A percentile compares a stretch with the other conserved stretches of the same genome.
phyloP scores from a whole-genome alignment of 331 rosid genomes.

The Pyracantha coccinea region DNA sequence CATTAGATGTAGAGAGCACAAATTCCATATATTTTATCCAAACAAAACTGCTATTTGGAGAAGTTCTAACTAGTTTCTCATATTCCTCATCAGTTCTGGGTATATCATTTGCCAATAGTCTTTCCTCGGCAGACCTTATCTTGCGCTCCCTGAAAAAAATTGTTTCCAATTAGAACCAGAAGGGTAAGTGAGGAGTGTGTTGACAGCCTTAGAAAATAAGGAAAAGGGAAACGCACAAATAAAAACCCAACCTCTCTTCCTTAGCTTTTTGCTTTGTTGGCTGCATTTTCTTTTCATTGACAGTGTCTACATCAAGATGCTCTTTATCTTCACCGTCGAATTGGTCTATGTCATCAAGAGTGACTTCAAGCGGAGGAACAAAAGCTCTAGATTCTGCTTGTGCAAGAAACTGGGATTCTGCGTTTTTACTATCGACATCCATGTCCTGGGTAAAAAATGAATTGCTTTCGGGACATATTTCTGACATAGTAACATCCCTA shows the following conservation, averaged over 20 bases:
- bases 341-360: conserved; percentile 59
- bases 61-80: conserved; percentile 78
- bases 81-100: conserved; percentile 89
- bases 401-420: conserved; percentile 35
- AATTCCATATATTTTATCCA: conserved; percentile 93
- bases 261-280: conserved; percentile 52
- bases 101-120: conserved; percentile 63
- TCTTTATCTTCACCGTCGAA: conserved; percentile 35
- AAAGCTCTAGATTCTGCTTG: conserved; percentile 66
- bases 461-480: conserved; percentile 14
- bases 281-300: conserved; percentile 50
- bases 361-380: conserved; percentile 80
- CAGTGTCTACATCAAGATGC: conserved; percentile 20
- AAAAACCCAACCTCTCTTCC: conserved; percentile 59
- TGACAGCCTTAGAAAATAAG: background rate
- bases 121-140: conserved; percentile 77
- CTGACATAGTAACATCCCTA: conserved; percentile 16
- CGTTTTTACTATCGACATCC: conserved; percentile 33
- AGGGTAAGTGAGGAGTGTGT: background rate
- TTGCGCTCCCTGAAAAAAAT: conserved; percentile 55
- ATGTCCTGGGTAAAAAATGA: conserved; percentile 22
- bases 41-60: conserved; percentile 84
- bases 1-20: conserved; percentile 59
- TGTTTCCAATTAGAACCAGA: background rate
- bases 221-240: conserved; percentile 3